These are phyloP conservation scores for Blastobotrys robertii DNA, from an alignment of 805 yeast genomes.

Conservation along the genomic window DNA sequence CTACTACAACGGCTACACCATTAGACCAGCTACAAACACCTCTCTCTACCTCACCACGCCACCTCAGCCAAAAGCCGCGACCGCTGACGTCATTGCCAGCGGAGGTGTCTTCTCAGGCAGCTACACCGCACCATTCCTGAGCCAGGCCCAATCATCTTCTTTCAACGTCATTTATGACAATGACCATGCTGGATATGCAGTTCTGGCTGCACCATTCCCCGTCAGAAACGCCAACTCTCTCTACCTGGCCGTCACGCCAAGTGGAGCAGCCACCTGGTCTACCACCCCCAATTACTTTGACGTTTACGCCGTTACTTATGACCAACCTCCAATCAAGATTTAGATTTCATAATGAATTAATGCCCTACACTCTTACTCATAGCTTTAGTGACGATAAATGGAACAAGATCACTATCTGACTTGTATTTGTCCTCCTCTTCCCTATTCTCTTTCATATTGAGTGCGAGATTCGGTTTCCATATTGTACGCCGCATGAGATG, in stretches of 20 bases:
- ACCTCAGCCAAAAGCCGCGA: constrained; percentile 4
- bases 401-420: too few relatives aligned
- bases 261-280: constrained; percentile 7
- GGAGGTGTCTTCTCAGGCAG: constrained; percentile 2
- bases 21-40: constrained; percentile 2
- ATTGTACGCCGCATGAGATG: too few relatives aligned
- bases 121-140: constrained; percentile 2
- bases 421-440: too few relatives aligned
- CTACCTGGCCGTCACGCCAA: constrained; percentile 4
- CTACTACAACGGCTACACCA: not conserved
- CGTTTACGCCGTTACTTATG: constrained; percentile 7
- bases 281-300: constrained; percentile 4
- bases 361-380: not conserved
- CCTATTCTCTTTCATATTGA: not conserved
- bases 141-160: constrained; percentile 1
- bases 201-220: too few relatives aligned
- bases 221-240: too few relatives aligned
- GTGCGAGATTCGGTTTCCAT: too few relatives aligned
- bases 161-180: not conserved
- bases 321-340: not conserved
- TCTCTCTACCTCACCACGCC: constrained; percentile 6
- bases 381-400: too few relatives aligned
- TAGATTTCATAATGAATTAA: not conserved
- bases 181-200: too few relatives aligned
- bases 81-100: not conserved